These are phyloP conservation scores for Penicillium glabrum DNA, from an alignment of 2,329 filamentous ascomycete genomes.

Conservation along the genomic window DNA sequence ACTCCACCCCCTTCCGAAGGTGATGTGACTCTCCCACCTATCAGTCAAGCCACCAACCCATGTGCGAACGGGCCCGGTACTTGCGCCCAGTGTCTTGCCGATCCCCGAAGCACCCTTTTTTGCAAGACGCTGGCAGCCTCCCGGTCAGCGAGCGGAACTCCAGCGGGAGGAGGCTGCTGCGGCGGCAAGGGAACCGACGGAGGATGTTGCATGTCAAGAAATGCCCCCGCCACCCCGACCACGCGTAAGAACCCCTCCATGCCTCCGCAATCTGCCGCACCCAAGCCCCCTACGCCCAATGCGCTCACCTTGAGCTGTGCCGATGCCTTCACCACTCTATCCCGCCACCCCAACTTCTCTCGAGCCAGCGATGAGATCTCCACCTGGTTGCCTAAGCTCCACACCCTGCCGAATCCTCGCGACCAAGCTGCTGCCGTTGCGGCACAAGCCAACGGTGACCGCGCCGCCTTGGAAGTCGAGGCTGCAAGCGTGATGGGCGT, in stretches of 20 bases:
- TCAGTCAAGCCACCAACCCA: conserved; percentile 38
- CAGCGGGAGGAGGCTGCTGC: conserved; percentile 57
- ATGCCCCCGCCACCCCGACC: conserved; percentile 24
- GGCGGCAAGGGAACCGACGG: conserved; percentile 60
- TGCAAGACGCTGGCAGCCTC: conserved; percentile 76
- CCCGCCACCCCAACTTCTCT: conserved; percentile 74
- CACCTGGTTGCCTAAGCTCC: conserved; percentile 73
- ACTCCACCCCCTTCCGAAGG: conserved; percentile 55
- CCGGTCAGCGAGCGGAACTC: conserved; percentile 35
- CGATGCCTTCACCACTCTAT: conserved; percentile 75
- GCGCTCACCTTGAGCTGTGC: conserved; percentile 62
- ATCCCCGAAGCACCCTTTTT: conserved; percentile 79
- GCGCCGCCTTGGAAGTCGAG: conserved; percentile 72
- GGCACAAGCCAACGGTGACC: conserved; percentile 18
- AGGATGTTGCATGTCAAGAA: conserved; percentile 60
- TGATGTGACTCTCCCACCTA: conserved; percentile 53
- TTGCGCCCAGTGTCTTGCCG: conserved; percentile 73
- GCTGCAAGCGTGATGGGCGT: conserved; percentile 83
- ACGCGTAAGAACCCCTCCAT: conserved; percentile 20
- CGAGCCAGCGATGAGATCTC: conserved; percentile 71
- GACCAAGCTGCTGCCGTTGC: conserved; percentile 29
- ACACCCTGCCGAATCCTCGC: conserved; percentile 51
- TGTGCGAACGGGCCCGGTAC: conserved; percentile 72
- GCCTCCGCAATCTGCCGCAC: conserved; percentile 20
- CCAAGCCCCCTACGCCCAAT: conserved; percentile 32